These are phyloP conservation scores for Penicillium concentricum DNA, from an alignment of 2,329 filamentous ascomycete species.

Conservation along the genomic window DNA sequence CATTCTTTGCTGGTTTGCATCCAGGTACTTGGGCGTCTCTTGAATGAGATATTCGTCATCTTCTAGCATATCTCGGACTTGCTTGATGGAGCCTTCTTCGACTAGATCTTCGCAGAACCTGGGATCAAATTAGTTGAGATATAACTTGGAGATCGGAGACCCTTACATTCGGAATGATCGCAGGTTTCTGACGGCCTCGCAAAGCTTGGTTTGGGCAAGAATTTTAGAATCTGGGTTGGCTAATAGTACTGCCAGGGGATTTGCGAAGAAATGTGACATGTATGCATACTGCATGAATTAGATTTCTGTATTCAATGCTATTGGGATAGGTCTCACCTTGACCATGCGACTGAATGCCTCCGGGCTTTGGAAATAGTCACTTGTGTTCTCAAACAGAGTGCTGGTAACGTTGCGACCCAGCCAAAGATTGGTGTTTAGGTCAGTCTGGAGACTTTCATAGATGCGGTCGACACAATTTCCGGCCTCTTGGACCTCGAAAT, in stretches of 20 bases:
- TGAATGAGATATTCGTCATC: constrained; percentile 50
- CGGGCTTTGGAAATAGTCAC: constrained; percentile 60
- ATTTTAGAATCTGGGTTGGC: constrained; percentile 22
- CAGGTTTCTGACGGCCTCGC: constrained; percentile 57
- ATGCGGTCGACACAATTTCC: constrained; percentile 47
- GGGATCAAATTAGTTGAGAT: constrained; percentile 14
- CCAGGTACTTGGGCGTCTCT: constrained; percentile 40
- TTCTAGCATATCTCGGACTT: constrained; percentile 49
- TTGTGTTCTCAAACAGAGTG: constrained; percentile 55
- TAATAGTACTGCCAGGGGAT: constrained; percentile 56
- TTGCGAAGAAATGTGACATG: constrained; percentile 65
- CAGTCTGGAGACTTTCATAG: constrained; percentile 40
- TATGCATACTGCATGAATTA: constrained; percentile 54
- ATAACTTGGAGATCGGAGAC: background rate
- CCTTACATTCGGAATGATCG: constrained; percentile 54
- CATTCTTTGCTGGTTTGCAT: constrained; percentile 42
- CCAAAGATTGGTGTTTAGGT: constrained; percentile 43
- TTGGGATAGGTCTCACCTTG: constrained; percentile 39
- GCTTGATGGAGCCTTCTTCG: constrained; percentile 32
- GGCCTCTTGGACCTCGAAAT: constrained; percentile 54
- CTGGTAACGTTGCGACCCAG: constrained; percentile 55
- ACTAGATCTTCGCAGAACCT: constrained; percentile 46
- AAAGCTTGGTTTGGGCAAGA: constrained; percentile 42
- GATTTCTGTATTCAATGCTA: background rate
- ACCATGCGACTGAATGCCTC: constrained; percentile 55